Evolutionary conservation across 371 early-diverging fungal genomes (phyloP), one percentile per base, ranked within the genome.

Genomic region (Zopfochytrium polystomum): DNA sequence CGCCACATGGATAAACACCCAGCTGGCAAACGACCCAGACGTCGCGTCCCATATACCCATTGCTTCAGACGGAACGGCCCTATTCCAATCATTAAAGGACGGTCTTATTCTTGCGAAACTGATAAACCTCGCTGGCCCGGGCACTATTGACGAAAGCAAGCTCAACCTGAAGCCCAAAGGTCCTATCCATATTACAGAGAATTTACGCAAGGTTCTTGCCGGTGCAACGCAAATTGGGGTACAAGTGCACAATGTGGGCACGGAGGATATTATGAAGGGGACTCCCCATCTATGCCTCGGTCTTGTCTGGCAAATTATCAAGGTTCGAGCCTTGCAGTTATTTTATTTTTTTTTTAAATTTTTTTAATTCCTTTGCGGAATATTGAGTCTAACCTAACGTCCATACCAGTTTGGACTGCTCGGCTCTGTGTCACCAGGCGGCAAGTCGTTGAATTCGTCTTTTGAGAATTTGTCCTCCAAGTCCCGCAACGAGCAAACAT

Each of bases 81-180:
- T 73, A 20, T 74, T 74, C 47, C 63, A 71, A 5, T 73, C 75
- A 27, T 63, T 59, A 48, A 11, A 51, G 43, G 97, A 97, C 70
- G 98, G 98, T 63, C 79, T 96, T 18, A 74, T 97, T 38, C 81
- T 97, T 25, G 89, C 88, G 73, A 96, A 97, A 73, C 87, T 97
- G 43, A 95, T 97, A 76, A 96, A 97, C 83, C 87, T 92, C 73
- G 86, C 96, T 44, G 85, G 90, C 11, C 91, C 96, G 15, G 90
- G 88, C 58, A 95, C 96, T 6, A 96, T 97, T 62, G 92, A 93
- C 73, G 97, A 96, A 72, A 90, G 89, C 68, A 75, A 81, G 60
- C 72, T 91, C 46, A 85, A 85, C 70, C 77, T 49, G 50, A 55
- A 49, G 27, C 53, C 58, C 38, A 68, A 66, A 55, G 45, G 31